These are phyloP conservation scores for Thalassiosira profunda DNA, from an alignment of 108 stramenopile species.

Conservation along the genomic window DNA sequence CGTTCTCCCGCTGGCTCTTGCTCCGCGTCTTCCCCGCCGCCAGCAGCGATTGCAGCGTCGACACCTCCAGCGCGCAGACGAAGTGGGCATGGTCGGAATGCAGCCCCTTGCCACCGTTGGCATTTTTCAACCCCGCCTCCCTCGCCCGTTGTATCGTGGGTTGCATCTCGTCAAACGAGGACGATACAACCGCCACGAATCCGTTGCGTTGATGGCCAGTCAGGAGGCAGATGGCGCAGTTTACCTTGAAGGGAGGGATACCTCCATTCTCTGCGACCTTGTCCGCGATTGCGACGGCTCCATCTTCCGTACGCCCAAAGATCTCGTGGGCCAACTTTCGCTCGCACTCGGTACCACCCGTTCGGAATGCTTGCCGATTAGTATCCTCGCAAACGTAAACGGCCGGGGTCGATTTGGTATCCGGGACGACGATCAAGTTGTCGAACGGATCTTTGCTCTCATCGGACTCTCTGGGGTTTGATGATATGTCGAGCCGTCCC, in stretches of 20 bases:
- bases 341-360: slow-evolving; percentile 20
- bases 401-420: slow-evolving; percentile 23
- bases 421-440: slow-evolving; percentile 36
- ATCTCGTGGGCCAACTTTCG: slow-evolving; percentile 26
- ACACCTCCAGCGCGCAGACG: slow-evolving; percentile 22
- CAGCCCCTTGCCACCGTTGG: not conserved
- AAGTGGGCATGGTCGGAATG: slow-evolving; percentile 50
- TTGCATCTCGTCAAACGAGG: slow-evolving; percentile 3
- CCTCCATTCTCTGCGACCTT: not conserved
- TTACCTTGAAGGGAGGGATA: slow-evolving; percentile 29
- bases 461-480: not conserved
- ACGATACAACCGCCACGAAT: slow-evolving; percentile 30
- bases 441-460: slow-evolving; percentile 13
- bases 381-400: slow-evolving; percentile 27
- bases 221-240: slow-evolving; percentile 27
- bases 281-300: not conserved
- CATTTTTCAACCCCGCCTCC: slow-evolving; percentile 1
- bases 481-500: not conserved
- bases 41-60: slow-evolving; percentile 21
- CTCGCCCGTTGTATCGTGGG: slow-evolving; percentile 8
- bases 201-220: slow-evolving; percentile 27
- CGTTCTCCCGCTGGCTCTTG: not conserved
- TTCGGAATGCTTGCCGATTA: slow-evolving; percentile 2
- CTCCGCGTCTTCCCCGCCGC: slow-evolving; percentile 3
- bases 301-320: slow-evolving; percentile 13